These are phyloP conservation scores for Phaeodactylum tricornutum DNA, from an alignment of 108 stramenopile species.

Conservation along the genomic window DNA sequence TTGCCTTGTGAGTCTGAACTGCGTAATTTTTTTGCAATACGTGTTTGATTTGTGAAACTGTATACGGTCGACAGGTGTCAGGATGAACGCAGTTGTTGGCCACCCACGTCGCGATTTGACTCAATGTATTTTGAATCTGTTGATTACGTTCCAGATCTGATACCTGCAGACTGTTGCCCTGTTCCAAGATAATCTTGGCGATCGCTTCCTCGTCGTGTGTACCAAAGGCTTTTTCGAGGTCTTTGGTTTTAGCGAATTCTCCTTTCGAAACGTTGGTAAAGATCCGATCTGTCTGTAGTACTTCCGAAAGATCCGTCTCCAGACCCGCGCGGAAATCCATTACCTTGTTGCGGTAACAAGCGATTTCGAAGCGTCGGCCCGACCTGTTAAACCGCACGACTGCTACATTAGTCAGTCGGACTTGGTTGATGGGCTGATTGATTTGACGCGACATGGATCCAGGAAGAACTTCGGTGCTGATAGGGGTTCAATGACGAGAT, in stretches of 20 bases:
- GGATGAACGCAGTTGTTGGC: slow-evolving; percentile 85
- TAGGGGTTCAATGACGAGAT: too few species aligned
- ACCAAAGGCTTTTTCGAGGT: slow-evolving; percentile 82
- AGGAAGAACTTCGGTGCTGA: neutral
- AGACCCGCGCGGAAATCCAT: slow-evolving; percentile 93
- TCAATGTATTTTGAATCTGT: slow-evolving; percentile 55
- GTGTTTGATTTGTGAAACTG: slow-evolving; percentile 76
- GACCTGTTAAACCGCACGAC: slow-evolving; percentile 80
- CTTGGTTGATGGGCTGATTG: slow-evolving; percentile 86
- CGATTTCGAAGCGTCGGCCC: slow-evolving; percentile 97
- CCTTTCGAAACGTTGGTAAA: slow-evolving; percentile 97
- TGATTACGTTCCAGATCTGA: slow-evolving; percentile 86
- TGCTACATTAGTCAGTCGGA: slow-evolving; percentile 96
- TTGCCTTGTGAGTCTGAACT: slow-evolving; percentile 77
- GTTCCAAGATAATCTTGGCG: slow-evolving; percentile 73
- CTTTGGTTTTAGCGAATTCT: slow-evolving; percentile 80
- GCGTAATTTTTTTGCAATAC: slow-evolving; percentile 80
- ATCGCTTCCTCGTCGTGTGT: slow-evolving; percentile 69
- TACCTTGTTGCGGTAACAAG: slow-evolving; percentile 97
- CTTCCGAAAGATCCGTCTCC: slow-evolving; percentile 96
- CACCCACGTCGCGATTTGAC: slow-evolving; percentile 91
- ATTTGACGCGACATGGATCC: slow-evolving; percentile 50
- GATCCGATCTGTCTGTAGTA: slow-evolving; percentile 92
- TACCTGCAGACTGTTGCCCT: slow-evolving; percentile 81
- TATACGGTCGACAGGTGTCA: slow-evolving; percentile 80